Base-by-base conservation (phyloP, 352 stramenopile species). In the Globisporangium acanthophoron region DNA sequence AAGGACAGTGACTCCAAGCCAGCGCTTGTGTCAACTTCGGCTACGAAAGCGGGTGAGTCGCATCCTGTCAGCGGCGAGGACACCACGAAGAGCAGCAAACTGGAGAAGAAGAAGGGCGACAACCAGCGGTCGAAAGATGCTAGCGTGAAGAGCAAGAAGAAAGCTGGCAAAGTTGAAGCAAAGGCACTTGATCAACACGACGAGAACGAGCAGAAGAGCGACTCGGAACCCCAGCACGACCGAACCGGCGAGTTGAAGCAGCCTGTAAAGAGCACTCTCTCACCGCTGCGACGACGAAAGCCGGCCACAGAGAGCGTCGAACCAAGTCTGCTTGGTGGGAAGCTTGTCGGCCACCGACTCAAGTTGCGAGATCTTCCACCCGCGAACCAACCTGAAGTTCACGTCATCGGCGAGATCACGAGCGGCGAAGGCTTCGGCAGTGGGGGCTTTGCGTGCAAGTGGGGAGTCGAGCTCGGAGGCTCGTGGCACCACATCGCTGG, bases 391-490 rank as follows among this genome's bases (percentile, higher is more conserved):
- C 75, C 76, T 16, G 78, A 92, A 70, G 72, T 92, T 15, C 79
- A 92, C 53, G 66, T 89, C 29, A 73, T 89, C 31, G 78, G 79
- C 12, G 82, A 90, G 52, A 88, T 92, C 54, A 63, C 76, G 6
- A 73, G 67, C 35, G 80, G 74, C n/a, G 61, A 80, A 11, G 64
- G 68, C 51, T 88, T 90, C 56, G 61, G 67, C 15, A 66, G 61
- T 18, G 48, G 59, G 18, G 77, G 77, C 0, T 76, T 85, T 47
- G 69, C 69, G 13, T 90, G 80, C 66, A 90, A 88, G 45, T 92
- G 77, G 77, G 75, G 70, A 39, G 62, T 89, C 50, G 81, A 91
- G 50, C 82, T 78, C 52, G 79, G 79, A 9, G 76, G 65, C 16
- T 50, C 69, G 29, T 89, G 79, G 77, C 72, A 62, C 3, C 76